Evolutionary conservation across 352 stramenopile species (phyloP).

Genomic region (Blastocystis sp.): DNA sequence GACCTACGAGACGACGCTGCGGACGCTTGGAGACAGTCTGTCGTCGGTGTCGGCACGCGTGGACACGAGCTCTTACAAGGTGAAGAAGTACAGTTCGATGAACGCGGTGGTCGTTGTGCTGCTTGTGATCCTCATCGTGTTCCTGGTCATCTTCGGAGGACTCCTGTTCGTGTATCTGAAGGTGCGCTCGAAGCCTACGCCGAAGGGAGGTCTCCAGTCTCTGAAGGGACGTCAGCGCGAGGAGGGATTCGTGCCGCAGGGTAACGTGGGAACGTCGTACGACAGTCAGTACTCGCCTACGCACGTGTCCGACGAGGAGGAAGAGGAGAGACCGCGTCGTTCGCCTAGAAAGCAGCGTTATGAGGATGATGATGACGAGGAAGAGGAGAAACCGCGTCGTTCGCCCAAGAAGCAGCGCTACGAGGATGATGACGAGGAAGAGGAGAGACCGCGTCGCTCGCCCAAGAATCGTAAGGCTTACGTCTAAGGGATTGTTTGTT

Average conservation of each 20-base stretch:
- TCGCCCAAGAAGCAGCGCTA: background rate
- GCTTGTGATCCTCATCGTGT: slow-evolving; percentile 18
- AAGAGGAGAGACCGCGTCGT: background rate
- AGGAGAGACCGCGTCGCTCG: background rate
- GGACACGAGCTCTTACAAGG: background rate
- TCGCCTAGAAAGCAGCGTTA: background rate
- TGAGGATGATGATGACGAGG: background rate
- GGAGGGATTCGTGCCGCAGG: background rate
- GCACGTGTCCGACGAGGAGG: background rate
- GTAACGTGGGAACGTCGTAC: slow-evolving; percentile 1
- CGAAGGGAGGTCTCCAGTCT: background rate
- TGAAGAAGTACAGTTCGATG: slow-evolving; percentile 46
- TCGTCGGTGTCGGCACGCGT: background rate
- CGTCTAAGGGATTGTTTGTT: too few species aligned
- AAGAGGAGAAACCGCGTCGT: background rate
- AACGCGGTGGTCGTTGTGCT: slow-evolving; percentile 33
- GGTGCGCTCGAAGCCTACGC: background rate
- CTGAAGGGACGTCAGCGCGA: background rate
- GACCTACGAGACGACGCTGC: background rate
- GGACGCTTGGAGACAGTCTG: background rate
- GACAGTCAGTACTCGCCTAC: background rate
- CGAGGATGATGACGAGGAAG: background rate
- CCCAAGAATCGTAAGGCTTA: background rate
- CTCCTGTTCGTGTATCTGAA: slow-evolving; percentile 18
- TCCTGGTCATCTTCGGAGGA: slow-evolving; percentile 2